A percentile compares a stretch with the other conserved stretches of the same genome.
These are phyloP conservation scores for Cryphonectria carpinicola DNA, from an alignment of 2,329 filamentous ascomycete species.

Conservation along the genomic window DNA sequence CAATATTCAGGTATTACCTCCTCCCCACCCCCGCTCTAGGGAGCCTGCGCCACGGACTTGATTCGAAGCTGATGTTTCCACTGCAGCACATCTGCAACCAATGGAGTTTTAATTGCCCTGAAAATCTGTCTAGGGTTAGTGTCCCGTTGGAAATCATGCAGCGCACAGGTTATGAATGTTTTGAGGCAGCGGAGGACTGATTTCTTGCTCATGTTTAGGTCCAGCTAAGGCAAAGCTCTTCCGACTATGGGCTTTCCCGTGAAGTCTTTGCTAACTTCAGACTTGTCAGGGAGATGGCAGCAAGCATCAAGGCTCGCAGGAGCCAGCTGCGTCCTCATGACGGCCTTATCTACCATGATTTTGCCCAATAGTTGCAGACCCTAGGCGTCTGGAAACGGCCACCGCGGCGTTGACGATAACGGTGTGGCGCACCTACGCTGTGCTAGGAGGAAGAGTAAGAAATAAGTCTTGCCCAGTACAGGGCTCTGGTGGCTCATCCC, in stretches of 20 bases:
- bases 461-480: background rate
- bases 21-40: background rate
- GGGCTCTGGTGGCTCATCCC: background rate
- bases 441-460: background rate
- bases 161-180: background rate
- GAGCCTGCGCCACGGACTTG: background rate
- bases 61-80: background rate
- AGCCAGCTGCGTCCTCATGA: background rate
- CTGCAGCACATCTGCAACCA: constrained; percentile 26
- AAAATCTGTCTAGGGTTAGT: constrained; percentile 22
- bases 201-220: background rate
- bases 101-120: constrained; percentile 27
- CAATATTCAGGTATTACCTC: constrained; percentile 22
- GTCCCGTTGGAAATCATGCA: background rate
- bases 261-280: background rate
- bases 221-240: constrained; percentile 11
- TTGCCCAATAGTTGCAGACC: background rate
- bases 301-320: constrained; percentile 3
- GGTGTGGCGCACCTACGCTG: background rate
- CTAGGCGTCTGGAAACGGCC: background rate
- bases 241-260: background rate
- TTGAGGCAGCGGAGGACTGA: background rate
- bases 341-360: background rate
- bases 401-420: background rate
- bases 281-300: constrained; percentile 15